Conservation (phyloP, 2,329 filamentous ascomycete genomes). For the Raffaelea ambrosiae region DNA sequence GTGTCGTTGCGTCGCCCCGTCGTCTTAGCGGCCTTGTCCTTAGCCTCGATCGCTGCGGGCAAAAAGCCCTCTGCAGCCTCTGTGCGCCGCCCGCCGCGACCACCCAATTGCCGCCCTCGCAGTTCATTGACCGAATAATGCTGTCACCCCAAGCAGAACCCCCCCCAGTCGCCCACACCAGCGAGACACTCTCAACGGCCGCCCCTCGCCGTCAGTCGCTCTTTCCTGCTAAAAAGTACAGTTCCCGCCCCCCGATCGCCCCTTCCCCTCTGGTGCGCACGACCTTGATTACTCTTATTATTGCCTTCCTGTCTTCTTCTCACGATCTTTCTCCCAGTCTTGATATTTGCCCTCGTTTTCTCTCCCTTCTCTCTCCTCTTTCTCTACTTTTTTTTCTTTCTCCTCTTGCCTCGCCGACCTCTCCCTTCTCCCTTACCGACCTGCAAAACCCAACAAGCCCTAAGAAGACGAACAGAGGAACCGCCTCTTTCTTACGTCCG, state of each 20-base stretch:
- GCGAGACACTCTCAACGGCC: neutral
- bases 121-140: slow-evolving; percentile 12
- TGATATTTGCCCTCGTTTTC: neutral
- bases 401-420: neutral
- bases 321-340: neutral
- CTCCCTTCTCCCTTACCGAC: neutral
- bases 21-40: neutral
- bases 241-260: neutral
- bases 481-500: neutral
- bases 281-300: neutral
- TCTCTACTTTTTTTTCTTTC: neutral
- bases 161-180: neutral
- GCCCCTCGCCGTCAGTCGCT: slow-evolving; percentile 1
- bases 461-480: neutral
- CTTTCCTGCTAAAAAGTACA: slow-evolving; percentile 3
- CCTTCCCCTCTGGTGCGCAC: neutral
- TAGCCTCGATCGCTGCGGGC: slow-evolving; percentile 1
- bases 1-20: neutral
- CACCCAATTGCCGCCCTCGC: slow-evolving; percentile 11
- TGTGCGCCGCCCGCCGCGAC: neutral
- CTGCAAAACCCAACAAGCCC: neutral
- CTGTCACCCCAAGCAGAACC: slow-evolving; percentile 1
- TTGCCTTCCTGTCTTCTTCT: neutral
- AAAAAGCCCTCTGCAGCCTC: neutral
- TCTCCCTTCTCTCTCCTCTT: neutral